These are phyloP conservation scores for Citrus trifoliata DNA, from an alignment of 345 rosid genomes.

Conservation along the genomic window DNA sequence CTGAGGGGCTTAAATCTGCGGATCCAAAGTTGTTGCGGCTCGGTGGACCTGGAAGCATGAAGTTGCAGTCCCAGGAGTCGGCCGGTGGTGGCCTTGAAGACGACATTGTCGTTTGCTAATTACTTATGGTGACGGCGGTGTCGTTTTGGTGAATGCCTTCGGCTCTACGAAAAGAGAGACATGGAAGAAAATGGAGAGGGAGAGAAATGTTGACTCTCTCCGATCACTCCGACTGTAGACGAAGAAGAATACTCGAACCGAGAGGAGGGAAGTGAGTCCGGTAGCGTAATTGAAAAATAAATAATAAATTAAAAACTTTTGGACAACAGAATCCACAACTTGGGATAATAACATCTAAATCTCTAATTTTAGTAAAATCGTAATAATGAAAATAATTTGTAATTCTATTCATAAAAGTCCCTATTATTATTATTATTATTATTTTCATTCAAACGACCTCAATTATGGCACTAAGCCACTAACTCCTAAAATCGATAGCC, in stretches of 20 bases:
- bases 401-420: too few relatives aligned
- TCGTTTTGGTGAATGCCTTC: background rate
- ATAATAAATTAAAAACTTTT: too few relatives aligned
- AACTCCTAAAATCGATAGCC: too few relatives aligned
- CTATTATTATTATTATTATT: too few relatives aligned
- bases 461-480: too few relatives aligned
- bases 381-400: too few relatives aligned
- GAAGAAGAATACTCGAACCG: background rate
- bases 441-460: too few relatives aligned
- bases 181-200: too few relatives aligned
- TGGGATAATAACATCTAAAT: background rate
- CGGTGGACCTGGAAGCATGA: slow-evolving; percentile 89
- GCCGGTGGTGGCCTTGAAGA: slow-evolving; percentile 28
- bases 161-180: background rate
- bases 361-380: background rate
- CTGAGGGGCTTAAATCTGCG: slow-evolving; percentile 69
- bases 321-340: background rate
- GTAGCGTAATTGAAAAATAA: background rate
- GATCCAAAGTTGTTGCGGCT: slow-evolving; percentile 92
- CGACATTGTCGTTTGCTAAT: slow-evolving; percentile 31
- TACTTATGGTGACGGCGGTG: background rate
- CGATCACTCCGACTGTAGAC: background rate
- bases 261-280: background rate
- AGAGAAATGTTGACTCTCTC: background rate
- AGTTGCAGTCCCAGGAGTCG: slow-evolving; percentile 56